Evolutionary conservation across 257 asterid species (phyloP).

Genomic region (Linaria vulgaris): DNA sequence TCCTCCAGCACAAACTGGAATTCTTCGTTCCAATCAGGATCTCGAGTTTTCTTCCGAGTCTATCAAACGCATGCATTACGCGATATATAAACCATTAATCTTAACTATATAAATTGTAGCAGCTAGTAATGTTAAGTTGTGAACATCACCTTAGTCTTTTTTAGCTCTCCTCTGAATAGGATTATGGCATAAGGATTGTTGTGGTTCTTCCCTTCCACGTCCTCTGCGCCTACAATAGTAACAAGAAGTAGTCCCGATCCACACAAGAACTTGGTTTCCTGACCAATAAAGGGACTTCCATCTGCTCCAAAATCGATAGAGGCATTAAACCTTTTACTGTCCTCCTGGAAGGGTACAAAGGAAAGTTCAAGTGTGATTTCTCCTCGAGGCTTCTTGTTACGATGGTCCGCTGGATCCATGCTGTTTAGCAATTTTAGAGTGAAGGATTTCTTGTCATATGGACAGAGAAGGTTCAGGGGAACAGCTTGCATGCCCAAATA

Average conservation of each 20-base stretch:
- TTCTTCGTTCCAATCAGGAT: constrained; percentile 81
- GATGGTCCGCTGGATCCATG: constrained; percentile 52
- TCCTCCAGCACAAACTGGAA: constrained; percentile 74
- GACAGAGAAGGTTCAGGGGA: constrained; percentile 46
- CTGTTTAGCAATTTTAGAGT: constrained; percentile 60
- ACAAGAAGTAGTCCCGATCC: constrained; percentile 73
- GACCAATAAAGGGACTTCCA: constrained; percentile 27
- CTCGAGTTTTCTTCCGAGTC: constrained; percentile 53
- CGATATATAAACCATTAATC: not conserved
- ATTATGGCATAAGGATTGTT: constrained; percentile 58
- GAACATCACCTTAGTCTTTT: constrained; percentile 60
- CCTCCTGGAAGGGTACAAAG: constrained; percentile 71
- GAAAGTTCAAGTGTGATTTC: constrained; percentile 45
- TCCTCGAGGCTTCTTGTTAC: constrained; percentile 59
- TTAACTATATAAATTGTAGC: too few species aligned
- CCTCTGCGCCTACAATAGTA: constrained; percentile 50
- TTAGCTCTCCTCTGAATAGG: constrained; percentile 61
- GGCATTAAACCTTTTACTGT: constrained; percentile 45
- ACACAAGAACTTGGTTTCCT: constrained; percentile 32
- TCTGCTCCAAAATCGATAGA: constrained; percentile 17
- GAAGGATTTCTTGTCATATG: constrained; percentile 52
- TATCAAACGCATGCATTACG: constrained; percentile 23
- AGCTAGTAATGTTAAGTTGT: too few species aligned
- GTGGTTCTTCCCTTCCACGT: constrained; percentile 67
- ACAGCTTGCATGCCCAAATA: constrained; percentile 81